Base-by-base conservation (phyloP, 2,329 filamentous ascomycete species). In the Rutstroemia sp. region DNA sequence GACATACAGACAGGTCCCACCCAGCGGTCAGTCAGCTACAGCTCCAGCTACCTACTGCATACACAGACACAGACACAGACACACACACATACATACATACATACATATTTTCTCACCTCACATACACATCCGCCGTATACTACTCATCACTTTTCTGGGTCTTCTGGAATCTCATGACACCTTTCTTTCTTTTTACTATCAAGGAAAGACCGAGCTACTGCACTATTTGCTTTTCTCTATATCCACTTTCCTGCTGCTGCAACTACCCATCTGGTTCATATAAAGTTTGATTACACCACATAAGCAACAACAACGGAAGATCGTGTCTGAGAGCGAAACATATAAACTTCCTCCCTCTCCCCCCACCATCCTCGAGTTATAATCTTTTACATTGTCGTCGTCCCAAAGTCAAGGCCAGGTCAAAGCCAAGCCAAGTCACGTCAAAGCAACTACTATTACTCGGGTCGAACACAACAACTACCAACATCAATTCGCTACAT, bases 281-380 rank as follows among this genome's bases (percentile, higher is more conserved):
- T 55, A 50, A 50, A 49, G 46, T 50, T 54, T 50, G 46, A 50
- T 55, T 55, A 37, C 53, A 55, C 53, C 27, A 50, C 53, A 55
- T 37, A 44, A 55, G 5, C 21, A 42, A 39, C 45, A 37, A 55
- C 27, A 44, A 27, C 39, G 17, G 14, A 34, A 30, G 30, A 17
- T 14, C 6, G 14, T 21, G 48, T 48, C 47, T 23, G 44, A 37
- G 37, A 54, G 51, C 30, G 34, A 54, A 48, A 21, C 53, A 55
- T 55, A 55, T 50, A 55, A 50, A 34, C 19, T 27, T 17, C 16
- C 14, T 21, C 34, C 38, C 37, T 25, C 16, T 25, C 49, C 38
- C 17, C 21, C 34, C 19, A 34, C 2, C 38, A 21, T 44, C n/a
- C 17, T 44, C 38, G 25, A 41, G 14, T 21, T 44, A 17, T n/a